Percentiles rank a stretch among this genome's conserved stretches.
Evolutionary conservation across 75 land plant genomes (phyloP).

Genomic region (Isoetes taiwanensis): DNA sequence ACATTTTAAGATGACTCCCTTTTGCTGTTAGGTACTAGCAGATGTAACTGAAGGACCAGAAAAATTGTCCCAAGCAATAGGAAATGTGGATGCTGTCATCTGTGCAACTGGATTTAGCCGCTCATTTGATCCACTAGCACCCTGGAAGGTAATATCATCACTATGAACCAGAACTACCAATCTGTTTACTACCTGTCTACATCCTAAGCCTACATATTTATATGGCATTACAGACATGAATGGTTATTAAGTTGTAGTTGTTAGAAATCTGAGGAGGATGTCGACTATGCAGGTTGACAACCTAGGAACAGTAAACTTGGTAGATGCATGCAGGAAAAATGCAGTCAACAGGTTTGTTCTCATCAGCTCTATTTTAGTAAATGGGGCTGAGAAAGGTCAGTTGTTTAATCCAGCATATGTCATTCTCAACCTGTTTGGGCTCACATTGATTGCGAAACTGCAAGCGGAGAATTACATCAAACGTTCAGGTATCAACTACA

Average conservation of each 20-base stretch:
- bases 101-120: constrained; percentile 74
- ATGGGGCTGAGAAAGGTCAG: constrained; percentile 93
- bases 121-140: constrained; percentile 61
- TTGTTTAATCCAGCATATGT: constrained; percentile 82
- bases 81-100: constrained; percentile 59
- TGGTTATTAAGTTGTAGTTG: too few species aligned
- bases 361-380: constrained; percentile 74
- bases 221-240: too few species aligned
- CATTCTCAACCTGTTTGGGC: constrained; percentile 69
- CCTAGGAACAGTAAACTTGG: constrained; percentile 76
- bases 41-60: constrained; percentile 72
- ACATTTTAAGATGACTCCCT: too few species aligned
- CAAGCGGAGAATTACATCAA: constrained; percentile 83
- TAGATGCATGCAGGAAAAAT: constrained; percentile 62
- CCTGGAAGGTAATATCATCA: constrained; percentile 62
- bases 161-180: too few species aligned
- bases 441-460: constrained; percentile 75
- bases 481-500: constrained; percentile 77
- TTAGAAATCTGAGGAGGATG: too few species aligned
- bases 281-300: constrained; percentile 81
- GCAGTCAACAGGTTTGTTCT: constrained; percentile 60
- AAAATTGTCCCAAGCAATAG: constrained; percentile 58
- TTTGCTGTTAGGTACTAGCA: constrained; percentile 79
- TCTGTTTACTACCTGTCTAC: too few species aligned
- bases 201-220: too few species aligned